Conservation (phyloP, 2,329 filamentous ascomycete species). For the Epichloe scottii region DNA sequence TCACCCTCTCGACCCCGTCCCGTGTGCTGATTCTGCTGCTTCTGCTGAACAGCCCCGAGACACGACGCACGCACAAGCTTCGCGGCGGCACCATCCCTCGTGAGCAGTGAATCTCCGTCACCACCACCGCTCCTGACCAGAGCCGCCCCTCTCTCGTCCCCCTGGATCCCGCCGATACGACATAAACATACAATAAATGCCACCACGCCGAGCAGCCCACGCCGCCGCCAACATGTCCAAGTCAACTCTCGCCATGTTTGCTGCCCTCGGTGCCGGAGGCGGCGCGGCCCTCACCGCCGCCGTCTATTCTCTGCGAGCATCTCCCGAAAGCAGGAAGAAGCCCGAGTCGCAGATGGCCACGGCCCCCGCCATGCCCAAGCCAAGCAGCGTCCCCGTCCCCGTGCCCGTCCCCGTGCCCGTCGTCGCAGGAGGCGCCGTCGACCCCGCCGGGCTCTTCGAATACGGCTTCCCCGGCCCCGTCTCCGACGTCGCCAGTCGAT, state of each 20-base stretch:
- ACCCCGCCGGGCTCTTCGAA: conserved; percentile 66
- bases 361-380: conserved; percentile 11
- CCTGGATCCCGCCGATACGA: background rate
- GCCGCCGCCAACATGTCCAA: conserved; percentile 54
- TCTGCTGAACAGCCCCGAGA: background rate
- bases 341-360: conserved; percentile 10
- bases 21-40: background rate
- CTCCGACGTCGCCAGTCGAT: conserved; percentile 64
- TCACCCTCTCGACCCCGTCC: background rate
- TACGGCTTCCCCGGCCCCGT: conserved; percentile 90
- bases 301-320: conserved; percentile 45
- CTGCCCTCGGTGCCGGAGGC: conserved; percentile 62
- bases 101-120: conserved; percentile 4
- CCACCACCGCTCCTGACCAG: background rate
- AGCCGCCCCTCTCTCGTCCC: background rate
- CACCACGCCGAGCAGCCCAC: conserved; percentile 4
- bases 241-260: conserved; percentile 61
- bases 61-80: conserved; percentile 1
- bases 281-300: conserved; percentile 63
- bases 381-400: conserved; percentile 9
- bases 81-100: background rate
- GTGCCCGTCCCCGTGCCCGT: conserved; percentile 13
- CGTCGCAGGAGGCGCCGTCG: conserved; percentile 39
- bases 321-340: conserved; percentile 12
- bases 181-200: conserved; percentile 8